Evolutionary conservation across 83 land plant species (phyloP).

Genomic region (Isoetes engelmannii): DNA sequence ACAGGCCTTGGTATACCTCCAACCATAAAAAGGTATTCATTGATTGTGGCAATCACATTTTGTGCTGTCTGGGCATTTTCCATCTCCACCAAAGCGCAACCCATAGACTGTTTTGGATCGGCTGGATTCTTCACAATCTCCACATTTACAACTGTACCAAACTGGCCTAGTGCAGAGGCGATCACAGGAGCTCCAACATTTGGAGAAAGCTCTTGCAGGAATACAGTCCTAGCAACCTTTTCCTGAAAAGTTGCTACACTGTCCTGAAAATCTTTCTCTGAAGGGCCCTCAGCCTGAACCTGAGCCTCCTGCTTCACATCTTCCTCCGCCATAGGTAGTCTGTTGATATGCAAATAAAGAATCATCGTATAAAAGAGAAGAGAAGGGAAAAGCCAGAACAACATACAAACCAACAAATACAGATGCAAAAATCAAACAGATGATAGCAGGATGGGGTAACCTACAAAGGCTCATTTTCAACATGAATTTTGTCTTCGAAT

Average conservation of each 20-base stretch:
- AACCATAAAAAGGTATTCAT: slow-evolving; percentile 45
- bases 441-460: too few species aligned
- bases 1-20: slow-evolving; percentile 69
- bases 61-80: slow-evolving; percentile 30
- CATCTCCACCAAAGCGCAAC: slow-evolving; percentile 57
- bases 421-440: too few species aligned
- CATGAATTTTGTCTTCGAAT: too few species aligned
- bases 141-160: slow-evolving; percentile 40
- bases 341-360: too few species aligned
- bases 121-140: slow-evolving; percentile 41
- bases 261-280: too few species aligned
- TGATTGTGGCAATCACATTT: slow-evolving; percentile 17
- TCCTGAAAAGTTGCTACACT: slow-evolving; percentile 22
- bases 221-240: slow-evolving; percentile 50
- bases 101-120: slow-evolving; percentile 18
- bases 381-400: too few species aligned
- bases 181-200: slow-evolving; percentile 40
- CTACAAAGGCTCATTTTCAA: too few species aligned
- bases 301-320: too few species aligned
- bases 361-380: too few species aligned
- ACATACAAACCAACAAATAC: too few species aligned
- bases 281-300: too few species aligned
- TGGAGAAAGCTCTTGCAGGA: slow-evolving; percentile 50
- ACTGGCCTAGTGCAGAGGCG: slow-evolving; percentile 51
- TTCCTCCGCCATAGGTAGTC: too few species aligned